Conservation (phyloP, 768 basidiomycete species). For the Polyporus arcularius region DNA sequence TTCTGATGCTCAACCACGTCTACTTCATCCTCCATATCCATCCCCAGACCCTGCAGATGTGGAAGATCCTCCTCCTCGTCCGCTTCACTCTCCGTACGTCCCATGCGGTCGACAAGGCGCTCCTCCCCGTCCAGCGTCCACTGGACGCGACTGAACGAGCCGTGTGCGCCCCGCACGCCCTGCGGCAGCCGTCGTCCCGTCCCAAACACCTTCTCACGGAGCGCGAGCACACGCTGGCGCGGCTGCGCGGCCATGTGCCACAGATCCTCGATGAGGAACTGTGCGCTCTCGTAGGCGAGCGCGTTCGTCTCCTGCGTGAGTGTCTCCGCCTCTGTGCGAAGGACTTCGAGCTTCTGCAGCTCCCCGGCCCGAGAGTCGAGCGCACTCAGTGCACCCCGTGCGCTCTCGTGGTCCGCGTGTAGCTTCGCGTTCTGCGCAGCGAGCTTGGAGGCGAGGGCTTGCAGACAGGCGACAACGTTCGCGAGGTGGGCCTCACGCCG, state of each 20-base stretch:
- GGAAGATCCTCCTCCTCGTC: constrained; percentile 60
- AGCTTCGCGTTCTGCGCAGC: constrained; percentile 56
- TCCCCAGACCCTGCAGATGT: constrained; percentile 24
- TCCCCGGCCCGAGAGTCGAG: constrained; percentile 49
- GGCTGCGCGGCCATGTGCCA: constrained; percentile 66
- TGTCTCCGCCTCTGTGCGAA: constrained; percentile 50
- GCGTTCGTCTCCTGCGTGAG: constrained; percentile 63
- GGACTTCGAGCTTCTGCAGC: constrained; percentile 52
- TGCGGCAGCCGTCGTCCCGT: constrained; percentile 52
- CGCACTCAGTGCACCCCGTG: constrained; percentile 47
- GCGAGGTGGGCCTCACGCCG: constrained; percentile 67
- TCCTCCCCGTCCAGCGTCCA: constrained; percentile 68
- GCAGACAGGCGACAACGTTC: constrained; percentile 61
- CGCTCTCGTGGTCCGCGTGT: constrained; percentile 58
- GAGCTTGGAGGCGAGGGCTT: constrained; percentile 58
- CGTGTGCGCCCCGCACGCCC: constrained; percentile 58
- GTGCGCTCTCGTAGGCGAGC: constrained; percentile 70
- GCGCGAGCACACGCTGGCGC: constrained; percentile 60
- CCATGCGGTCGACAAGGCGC: constrained; percentile 64
- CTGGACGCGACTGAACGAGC: constrained; percentile 64
- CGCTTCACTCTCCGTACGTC: constrained; percentile 75
- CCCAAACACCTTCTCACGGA: constrained; percentile 72
- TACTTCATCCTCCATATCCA: constrained; percentile 44
- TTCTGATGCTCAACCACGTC: constrained; percentile 57
- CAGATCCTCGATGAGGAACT: constrained; percentile 64